A percentile compares a stretch with the other conserved stretches of the same genome.
phyloP scores from a whole-genome alignment of 148 eudicot genomes.

The Gaultheria prostrata region DNA sequence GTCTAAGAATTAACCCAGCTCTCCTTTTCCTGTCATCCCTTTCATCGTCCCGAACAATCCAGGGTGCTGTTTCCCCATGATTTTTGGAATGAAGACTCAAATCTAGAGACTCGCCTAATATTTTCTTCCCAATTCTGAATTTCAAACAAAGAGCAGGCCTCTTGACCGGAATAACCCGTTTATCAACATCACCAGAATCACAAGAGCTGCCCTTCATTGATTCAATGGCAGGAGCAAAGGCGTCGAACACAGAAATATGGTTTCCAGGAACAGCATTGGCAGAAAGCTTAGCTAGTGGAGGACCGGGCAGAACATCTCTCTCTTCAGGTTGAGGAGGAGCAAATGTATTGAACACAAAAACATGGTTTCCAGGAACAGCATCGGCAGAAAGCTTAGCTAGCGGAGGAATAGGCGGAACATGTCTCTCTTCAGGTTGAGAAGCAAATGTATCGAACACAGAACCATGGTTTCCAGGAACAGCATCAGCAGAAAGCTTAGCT shows the following conservation, averaged over 20 bases:
- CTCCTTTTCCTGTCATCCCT: slow-evolving; percentile 87
- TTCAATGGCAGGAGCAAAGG: slow-evolving; percentile 79
- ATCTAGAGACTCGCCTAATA: slow-evolving; percentile 64
- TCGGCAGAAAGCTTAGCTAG: slow-evolving; percentile 33
- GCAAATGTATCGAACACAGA: slow-evolving; percentile 60
- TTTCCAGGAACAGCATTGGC: slow-evolving; percentile 29
- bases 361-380: slow-evolving; percentile 31
- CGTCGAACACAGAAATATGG: slow-evolving; percentile 46
- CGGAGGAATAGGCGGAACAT: slow-evolving; percentile 27
- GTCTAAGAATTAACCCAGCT: slow-evolving; percentile 73
- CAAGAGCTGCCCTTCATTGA: slow-evolving; percentile 41
- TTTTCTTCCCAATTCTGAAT: slow-evolving; percentile 61
- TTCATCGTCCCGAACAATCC: slow-evolving; percentile 57
- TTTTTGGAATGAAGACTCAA: slow-evolving; percentile 39
- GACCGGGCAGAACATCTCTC: slow-evolving; percentile 31
- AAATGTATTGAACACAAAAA: slow-evolving; percentile 53
- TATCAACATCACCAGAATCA: slow-evolving; percentile 44
- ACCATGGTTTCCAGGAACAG: slow-evolving; percentile 30
- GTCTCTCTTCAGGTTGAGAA: slow-evolving; percentile 34
- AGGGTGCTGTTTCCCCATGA: slow-evolving; percentile 26
- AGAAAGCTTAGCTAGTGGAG: slow-evolving; percentile 35
- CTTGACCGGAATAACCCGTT: slow-evolving; percentile 34
- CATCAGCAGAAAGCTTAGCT: slow-evolving; percentile 24
- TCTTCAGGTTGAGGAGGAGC: slow-evolving; percentile 39
- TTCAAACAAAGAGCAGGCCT: slow-evolving; percentile 57